Conservation (phyloP, 352 stramenopile species). For the Phytopythium delawarense region DNA sequence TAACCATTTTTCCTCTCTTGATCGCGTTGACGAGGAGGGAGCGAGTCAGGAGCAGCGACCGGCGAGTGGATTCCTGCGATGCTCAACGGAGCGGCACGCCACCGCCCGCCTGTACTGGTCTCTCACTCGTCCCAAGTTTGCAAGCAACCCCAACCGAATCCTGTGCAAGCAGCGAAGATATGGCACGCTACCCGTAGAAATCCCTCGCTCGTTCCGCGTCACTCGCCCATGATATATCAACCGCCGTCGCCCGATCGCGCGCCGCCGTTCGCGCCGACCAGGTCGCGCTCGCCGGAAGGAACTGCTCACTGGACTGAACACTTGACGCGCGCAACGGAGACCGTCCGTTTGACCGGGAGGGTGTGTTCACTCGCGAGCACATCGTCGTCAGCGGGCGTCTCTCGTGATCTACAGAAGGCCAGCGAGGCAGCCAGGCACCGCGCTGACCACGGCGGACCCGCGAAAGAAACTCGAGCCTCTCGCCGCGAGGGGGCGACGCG, state of each 20-base stretch:
- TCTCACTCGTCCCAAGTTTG: background rate
- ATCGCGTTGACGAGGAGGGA: background rate
- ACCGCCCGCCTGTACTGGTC: background rate
- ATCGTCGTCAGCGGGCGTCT: background rate
- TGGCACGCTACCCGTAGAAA: background rate
- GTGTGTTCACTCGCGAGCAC: background rate
- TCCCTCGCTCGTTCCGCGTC: background rate
- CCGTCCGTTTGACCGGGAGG: background rate
- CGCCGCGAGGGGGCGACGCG: background rate
- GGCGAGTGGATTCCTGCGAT: background rate
- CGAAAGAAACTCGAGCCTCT: background rate
- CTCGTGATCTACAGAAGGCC: background rate
- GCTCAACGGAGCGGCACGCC: background rate
- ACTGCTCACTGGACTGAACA: constrained; percentile 3
- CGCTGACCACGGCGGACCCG: background rate
- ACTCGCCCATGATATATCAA: constrained; percentile 6
- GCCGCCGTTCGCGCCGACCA: background rate
- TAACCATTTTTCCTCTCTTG: background rate
- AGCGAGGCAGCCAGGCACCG: background rate
- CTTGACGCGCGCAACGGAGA: constrained; percentile 1
- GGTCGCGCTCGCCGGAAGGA: background rate
- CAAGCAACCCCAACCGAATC: background rate
- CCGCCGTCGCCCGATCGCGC: background rate
- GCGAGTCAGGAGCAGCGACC: background rate
- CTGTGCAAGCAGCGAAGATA: background rate